These are phyloP conservation scores for Coniochaeta pulveracea DNA, from an alignment of 2,329 filamentous ascomycete genomes.

Conservation along the genomic window DNA sequence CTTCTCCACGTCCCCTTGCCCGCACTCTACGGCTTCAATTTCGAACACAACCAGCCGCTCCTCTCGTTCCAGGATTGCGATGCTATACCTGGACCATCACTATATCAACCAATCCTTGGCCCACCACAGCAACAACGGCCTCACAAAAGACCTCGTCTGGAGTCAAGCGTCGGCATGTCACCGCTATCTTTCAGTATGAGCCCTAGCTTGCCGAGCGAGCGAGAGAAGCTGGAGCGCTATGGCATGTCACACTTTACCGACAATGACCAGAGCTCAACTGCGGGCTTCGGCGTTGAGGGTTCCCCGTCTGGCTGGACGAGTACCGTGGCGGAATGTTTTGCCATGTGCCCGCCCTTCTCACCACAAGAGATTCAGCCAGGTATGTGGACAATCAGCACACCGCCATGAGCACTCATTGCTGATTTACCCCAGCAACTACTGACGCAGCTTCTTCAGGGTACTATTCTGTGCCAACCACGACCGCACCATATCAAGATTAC, in stretches of 20 bases:
- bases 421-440: not conserved
- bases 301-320: conserved; percentile 13
- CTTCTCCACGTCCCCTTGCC: conserved; percentile 9
- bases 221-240: too few relatives aligned
- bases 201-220: too few relatives aligned
- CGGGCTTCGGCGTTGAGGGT: conserved; percentile 8
- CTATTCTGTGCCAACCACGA: conserved; percentile 12
- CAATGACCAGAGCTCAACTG: conserved; percentile 7
- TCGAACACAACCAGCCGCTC: conserved; percentile 12
- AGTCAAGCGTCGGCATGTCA: conserved; percentile 20
- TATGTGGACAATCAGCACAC: conserved; percentile 14
- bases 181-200: conserved; percentile 11
- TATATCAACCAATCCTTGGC: conserved; percentile 17
- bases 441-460: conserved; percentile 10
- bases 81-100: conserved; percentile 18
- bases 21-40: too few relatives aligned
- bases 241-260: too few relatives aligned
- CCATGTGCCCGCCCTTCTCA: conserved; percentile 23
- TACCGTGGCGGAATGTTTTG: conserved; percentile 20
- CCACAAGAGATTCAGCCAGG: conserved; percentile 20
- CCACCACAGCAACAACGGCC: conserved; percentile 7
- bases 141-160: conserved; percentile 16
- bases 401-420: not conserved
- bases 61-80: conserved; percentile 22
- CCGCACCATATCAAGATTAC: conserved; percentile 19